A percentile compares a stretch with the other conserved stretches of the same genome.
Conservation (phyloP, 2,329 filamentous ascomycete species). For the Aureobasidium sp. region DNA sequence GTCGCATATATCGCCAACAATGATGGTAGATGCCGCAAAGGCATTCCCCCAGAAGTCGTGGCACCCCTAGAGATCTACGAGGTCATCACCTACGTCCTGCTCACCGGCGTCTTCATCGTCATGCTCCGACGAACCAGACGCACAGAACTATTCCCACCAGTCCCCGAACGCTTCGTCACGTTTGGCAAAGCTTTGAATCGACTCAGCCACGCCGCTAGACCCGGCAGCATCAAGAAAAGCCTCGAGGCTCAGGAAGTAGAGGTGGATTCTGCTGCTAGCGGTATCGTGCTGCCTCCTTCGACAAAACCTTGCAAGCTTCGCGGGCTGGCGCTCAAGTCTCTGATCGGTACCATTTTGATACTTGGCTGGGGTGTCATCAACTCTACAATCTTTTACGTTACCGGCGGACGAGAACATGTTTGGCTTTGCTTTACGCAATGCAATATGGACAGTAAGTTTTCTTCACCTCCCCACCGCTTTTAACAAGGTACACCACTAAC, state of each 20-base stretch:
- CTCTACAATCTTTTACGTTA: slow-evolving; percentile 26
- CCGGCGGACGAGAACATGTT: slow-evolving; percentile 30
- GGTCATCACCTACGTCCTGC: slow-evolving; percentile 32
- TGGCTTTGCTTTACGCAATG: slow-evolving; percentile 38
- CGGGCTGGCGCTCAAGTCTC: slow-evolving; percentile 34
- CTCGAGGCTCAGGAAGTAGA: not conserved
- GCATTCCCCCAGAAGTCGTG: slow-evolving; percentile 31
- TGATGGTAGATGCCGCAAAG: slow-evolving; percentile 34
- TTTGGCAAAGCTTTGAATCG: not conserved
- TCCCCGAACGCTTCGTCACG: not conserved
- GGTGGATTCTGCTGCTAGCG: not conserved
- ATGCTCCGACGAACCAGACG: slow-evolving; percentile 25
- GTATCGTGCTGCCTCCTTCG: not conserved
- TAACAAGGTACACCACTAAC: not conserved
- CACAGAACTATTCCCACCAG: not conserved
- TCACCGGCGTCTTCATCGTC: slow-evolving; percentile 35
- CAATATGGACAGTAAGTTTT: slow-evolving; percentile 33
- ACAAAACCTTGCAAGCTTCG: slow-evolving; percentile 22
- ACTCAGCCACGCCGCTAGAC: not conserved
- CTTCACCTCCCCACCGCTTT: not conserved
- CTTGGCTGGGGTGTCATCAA: slow-evolving; percentile 35
- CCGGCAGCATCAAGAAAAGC: not conserved
- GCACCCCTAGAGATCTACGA: slow-evolving; percentile 34
- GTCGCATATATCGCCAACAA: slow-evolving; percentile 25
- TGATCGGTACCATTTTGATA: slow-evolving; percentile 33